Base-by-base conservation (phyloP, 2,329 filamentous ascomycete genomes). In the Eutypella sp. region DNA sequence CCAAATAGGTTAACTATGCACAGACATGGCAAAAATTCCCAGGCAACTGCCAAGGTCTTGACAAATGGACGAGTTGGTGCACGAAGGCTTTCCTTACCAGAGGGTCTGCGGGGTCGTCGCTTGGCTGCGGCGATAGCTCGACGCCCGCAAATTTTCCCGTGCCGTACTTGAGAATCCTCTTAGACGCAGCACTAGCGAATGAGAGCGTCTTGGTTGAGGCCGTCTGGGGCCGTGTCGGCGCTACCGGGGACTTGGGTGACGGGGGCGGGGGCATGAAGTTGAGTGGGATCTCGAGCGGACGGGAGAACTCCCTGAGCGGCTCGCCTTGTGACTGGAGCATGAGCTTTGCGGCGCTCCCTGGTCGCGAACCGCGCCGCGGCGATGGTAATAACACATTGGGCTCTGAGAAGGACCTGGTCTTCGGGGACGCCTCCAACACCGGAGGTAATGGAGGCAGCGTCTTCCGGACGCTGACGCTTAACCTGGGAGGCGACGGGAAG, bases 121-220 rank as follows among this genome's bases (percentile, higher is more conserved):
- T 80, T 0, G 78, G 77, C 57, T 78, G 77, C 3, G 78, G 78
- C 9, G 75, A 69, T 39, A 78, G 60, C 58, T 78, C 75, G 5
- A 72, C 60, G 13, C 60, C 56, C 2, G 67, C 60, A 46, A 69
- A 55, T 44, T 66, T 73, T 0, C 74, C 74, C 20, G 54, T 67
- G 7, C 68, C 74, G 47, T 75, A 75, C 57, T 76, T 77, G 54
- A 75, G 68, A 13, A 62, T 59, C 41, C 66, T 62, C 40, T 58
- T 65, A 27, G 60, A 62, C 15, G 50, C 50, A n/a, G 60, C 51
- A 16, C 60, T 67, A 3, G 61, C 59, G 48, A 64, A 66, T 1
- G 69, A 71, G 4, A 64, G 52, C 27, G 60, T 57, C 50, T 54
- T 67, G 3, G 63, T 65, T n/a, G 67, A 67, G 16, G 59, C 55